Percentiles rank a stretch among this genome's conserved stretches.
phyloP scores from a whole-genome alignment of 2,329 filamentous ascomycete species.

The Fusarium sp. region DNA sequence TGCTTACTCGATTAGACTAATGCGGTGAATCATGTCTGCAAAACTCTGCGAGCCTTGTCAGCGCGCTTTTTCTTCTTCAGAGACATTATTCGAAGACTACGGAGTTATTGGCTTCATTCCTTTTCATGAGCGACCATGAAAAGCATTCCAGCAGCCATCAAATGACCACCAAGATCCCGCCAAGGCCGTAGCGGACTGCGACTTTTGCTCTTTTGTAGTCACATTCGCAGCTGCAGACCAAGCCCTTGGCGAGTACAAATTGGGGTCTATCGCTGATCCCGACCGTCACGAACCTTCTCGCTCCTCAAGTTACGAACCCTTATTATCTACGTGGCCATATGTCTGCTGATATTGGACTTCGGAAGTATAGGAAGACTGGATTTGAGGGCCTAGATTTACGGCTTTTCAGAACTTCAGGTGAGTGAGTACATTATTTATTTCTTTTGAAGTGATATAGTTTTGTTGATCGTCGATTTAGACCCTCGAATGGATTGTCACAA shows the following conservation, averaged over 20 bases:
- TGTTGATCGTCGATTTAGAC: not conserved
- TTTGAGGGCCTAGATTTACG: not conserved
- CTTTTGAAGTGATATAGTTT: rapidly evolving
- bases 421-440: not conserved
- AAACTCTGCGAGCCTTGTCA: not conserved
- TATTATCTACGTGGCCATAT: not conserved
- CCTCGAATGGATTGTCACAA: not conserved
- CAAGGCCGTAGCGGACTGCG: not conserved
- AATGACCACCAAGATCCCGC: too few relatives aligned
- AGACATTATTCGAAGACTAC: rapidly evolving
- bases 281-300: too few relatives aligned
- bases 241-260: not conserved
- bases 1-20: too few relatives aligned
- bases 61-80: rapidly evolving
- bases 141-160: not conserved
- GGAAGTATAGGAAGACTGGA: not conserved
- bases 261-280: not conserved
- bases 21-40: not conserved
- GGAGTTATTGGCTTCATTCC: not conserved
- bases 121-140: conserved; percentile 12
- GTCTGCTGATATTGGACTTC: not conserved
- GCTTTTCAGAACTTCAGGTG: not conserved
- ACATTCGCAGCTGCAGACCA: not conserved
- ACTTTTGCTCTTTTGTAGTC: conserved; percentile 10
- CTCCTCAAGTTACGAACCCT: not conserved